Evolutionary conservation across 495 filamentous ascomycete genomes (phyloP).

Genomic region (Neurospora sp.): DNA sequence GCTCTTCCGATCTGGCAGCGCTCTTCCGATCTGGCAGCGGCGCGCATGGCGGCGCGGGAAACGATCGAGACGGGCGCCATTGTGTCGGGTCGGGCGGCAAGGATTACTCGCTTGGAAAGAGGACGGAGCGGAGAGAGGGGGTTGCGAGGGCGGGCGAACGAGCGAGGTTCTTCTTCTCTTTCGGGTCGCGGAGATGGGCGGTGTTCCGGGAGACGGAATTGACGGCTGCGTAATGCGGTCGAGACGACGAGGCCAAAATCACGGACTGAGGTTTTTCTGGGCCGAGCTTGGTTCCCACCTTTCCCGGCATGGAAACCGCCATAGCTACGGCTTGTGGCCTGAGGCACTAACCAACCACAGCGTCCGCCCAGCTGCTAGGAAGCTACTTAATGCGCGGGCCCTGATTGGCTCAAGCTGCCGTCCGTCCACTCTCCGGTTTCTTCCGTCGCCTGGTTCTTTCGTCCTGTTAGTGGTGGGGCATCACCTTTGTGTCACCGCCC

Average conservation of each 20-base stretch:
- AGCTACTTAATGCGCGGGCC: slow-evolving; percentile 4
- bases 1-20: no score
- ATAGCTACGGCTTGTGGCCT: slow-evolving; percentile 17
- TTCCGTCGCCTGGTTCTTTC: slow-evolving; percentile 8
- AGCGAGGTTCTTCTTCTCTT: not conserved
- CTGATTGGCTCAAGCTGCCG: slow-evolving; percentile 17
- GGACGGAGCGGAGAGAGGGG: not conserved
- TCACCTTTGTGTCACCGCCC: not conserved
- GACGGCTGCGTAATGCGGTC: not conserved
- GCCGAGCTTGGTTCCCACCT: slow-evolving; percentile 26
- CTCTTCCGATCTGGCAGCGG: no score
- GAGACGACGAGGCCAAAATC: slow-evolving; percentile 7
- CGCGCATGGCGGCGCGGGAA: slow-evolving; percentile 36
- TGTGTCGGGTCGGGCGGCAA: slow-evolving; percentile 5
- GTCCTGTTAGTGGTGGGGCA: not conserved
- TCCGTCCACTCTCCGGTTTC: slow-evolving; percentile 10
- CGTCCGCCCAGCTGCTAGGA: not conserved
- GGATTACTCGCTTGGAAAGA: not conserved
- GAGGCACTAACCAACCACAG: slow-evolving; percentile 14
- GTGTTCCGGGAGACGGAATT: not conserved
- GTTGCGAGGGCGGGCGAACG: not conserved
- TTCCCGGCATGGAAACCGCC: slow-evolving; percentile 11
- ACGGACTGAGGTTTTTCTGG: slow-evolving; percentile 42
- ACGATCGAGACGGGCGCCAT: slow-evolving; percentile 41
- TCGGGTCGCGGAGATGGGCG: not conserved